Conservation (phyloP, 208 protist genomes). For the Leptomonas seymouri region DNA sequence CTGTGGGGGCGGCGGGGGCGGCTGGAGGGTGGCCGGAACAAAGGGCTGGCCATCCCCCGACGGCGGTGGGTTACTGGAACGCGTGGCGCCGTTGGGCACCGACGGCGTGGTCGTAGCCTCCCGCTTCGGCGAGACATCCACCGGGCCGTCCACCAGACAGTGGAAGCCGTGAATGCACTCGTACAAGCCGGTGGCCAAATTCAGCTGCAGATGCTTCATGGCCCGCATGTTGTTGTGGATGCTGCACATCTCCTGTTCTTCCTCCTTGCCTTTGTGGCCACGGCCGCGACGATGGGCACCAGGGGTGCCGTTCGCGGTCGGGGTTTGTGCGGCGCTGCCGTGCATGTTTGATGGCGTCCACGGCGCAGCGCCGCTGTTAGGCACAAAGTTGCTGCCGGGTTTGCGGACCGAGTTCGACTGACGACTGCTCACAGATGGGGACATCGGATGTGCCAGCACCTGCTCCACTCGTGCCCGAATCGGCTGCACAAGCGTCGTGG, state of each 20-base stretch:
- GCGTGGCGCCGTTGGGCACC: constrained; percentile 10
- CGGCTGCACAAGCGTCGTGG: constrained; percentile 44
- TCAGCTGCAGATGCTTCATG: constrained; percentile 85
- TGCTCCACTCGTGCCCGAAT: constrained; percentile 70
- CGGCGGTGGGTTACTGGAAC: not conserved
- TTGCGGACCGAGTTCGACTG: constrained; percentile 10
- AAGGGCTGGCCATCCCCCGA: constrained; percentile 5
- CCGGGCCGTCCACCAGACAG: constrained; percentile 80
- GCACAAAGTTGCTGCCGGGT: constrained; percentile 32
- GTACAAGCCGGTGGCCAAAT: constrained; percentile 63
- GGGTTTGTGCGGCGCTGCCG: constrained; percentile 23
- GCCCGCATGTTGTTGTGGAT: constrained; percentile 81
- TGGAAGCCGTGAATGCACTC: constrained; percentile 91
- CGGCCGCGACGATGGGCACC: constrained; percentile 43
- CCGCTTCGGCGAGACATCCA: constrained; percentile 17
- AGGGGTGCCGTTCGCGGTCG: constrained; percentile 36
- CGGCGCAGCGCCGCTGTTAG: constrained; percentile 38
- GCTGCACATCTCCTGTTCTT: constrained; percentile 85
- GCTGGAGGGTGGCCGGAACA: not conserved
- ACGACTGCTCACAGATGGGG: constrained; percentile 26
- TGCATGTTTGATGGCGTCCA: constrained; percentile 42
- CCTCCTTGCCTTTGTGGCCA: constrained; percentile 64
- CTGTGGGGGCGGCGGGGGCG: not conserved
- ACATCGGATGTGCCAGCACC: constrained; percentile 35
- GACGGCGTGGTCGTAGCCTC: constrained; percentile 3